Evolutionary conservation across 2,329 filamentous ascomycete species (phyloP), one percentile per base, ranked within the genome.

Genomic region (Hypoxylon sp.): DNA sequence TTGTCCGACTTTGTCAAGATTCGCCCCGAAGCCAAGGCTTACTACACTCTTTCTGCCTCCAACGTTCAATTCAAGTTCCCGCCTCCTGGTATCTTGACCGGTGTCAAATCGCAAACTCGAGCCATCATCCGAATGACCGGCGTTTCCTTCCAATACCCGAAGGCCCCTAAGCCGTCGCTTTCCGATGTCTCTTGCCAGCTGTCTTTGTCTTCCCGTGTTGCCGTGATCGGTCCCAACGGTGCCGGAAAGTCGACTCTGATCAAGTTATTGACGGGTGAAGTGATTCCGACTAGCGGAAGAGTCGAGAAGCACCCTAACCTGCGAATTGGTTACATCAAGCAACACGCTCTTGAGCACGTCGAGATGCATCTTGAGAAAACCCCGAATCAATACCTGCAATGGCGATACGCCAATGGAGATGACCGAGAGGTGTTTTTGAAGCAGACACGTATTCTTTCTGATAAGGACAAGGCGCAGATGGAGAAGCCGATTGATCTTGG

Each of bases 291-390:
- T 66, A 80, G 80, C 19, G 95, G 95, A 67, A 92, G 89, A 76
- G 95, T 99, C 22, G 94, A 98, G 84, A 98, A 98, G 84, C 95
- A 99, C 78, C 95, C 95, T 70, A 99, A 99, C 79, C 82, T 99
- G 75, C 94, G 95, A 85, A 97, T 99, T 73, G 95, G 95, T 56
- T 99, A 99, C 84, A 98, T 99, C 83, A 98, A 98, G 84, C 95
- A 99, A 83, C 95, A 99, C 79, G 95, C 95, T 46, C 86, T 99
- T 11, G 95, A 99, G 84, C 95, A 99, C 87, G 95, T 99, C 10
- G 94, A 99, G 81, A 97, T 97, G 94, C 95, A 99, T 76, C 84
- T 98, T 71, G 95, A 99, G 80, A 99, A 99, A 87, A 99, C 95
- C 0, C 95, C 95, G 41, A 98, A 97, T 78, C 95, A 99, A 80